Base-by-base conservation (phyloP, 495 filamentous ascomycete species). In the Podospora didyma region DNA sequence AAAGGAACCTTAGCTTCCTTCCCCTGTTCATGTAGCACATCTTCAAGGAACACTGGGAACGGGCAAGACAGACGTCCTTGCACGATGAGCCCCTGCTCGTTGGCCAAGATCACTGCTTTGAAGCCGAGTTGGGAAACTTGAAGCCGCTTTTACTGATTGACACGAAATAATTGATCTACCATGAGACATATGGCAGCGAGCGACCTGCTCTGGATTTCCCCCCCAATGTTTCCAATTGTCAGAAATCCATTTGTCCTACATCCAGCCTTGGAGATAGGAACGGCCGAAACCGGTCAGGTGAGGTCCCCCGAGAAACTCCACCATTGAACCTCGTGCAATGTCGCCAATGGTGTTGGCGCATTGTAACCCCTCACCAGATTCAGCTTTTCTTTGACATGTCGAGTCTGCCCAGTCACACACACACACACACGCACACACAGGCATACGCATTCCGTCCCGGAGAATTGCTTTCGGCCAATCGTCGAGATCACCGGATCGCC, bases 401-500 rank as follows among this genome's bases (percentile, higher is more conserved):
- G 4, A 14, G 12, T 6, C 16, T 14, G 37, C 37, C 37, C 12
- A 41, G 6, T 7, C 37, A 41, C 37, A 2, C 3, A 4, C 37
- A 41, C 37, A 41, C 37, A 41, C 37, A 41, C 34, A 35, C 34
- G 34, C 34, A 35, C 34, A 35, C 34, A 37, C 57, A 62, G 45
- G 49, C 58, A 57, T 46, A 50, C 55, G 57, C 54, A 47, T 48
- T 48, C 19, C 48, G 24, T 42, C 10, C 50, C 50, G 54, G 46
- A 24, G 14, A 44, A 51, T 26, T 50, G 28, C 41, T 37, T 49
- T 46, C 28, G 23, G 34, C 60, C 60, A 62, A 68, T 61, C 54
- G 49, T 57, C 60, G 19, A 61, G 62, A 65, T 65, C 60, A 65
- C 55, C 50, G 51, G 59, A 54, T 61, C 51, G 21, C 20, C 17